A percentile compares a stretch with the other conserved stretches of the same genome.
Conservation (phyloP, 306 rosid species). For the Fragaria ananassa region DNA sequence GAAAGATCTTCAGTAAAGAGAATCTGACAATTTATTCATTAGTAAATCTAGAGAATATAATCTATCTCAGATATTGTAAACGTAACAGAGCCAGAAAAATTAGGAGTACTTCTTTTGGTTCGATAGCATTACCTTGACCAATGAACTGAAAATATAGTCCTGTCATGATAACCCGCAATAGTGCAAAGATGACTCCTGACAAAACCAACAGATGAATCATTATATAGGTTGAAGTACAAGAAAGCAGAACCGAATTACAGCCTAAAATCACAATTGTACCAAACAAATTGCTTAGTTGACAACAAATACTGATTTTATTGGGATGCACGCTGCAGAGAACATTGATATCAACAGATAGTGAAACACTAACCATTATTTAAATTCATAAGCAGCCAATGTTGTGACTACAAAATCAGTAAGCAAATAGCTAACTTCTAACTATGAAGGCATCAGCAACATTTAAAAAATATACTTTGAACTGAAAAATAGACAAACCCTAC, state of each 20-base stretch:
- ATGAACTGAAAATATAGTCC: constrained; percentile 93
- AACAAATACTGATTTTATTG: not conserved
- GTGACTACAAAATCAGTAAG: not conserved
- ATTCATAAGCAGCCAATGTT: not conserved
- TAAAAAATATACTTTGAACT: not conserved
- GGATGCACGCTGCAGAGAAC: not conserved
- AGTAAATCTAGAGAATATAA: constrained; percentile 1
- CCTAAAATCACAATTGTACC: not conserved
- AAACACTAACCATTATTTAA: not conserved
- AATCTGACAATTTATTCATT: not conserved
- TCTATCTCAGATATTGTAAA: constrained; percentile 5
- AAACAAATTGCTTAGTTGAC: not conserved
- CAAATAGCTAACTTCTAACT: not conserved
- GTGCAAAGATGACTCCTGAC: constrained; percentile 88
- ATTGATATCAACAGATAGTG: not conserved
- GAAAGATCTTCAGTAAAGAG: not conserved
- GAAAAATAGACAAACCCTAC: not conserved
- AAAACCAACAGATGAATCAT: constrained; percentile 32
- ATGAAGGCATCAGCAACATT: not conserved
- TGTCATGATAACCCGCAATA: constrained; percentile 88
- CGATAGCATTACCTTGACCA: constrained; percentile 88
- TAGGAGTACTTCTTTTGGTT: constrained; percentile 2
- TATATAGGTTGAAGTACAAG: constrained; percentile 2
- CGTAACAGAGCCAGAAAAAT: not conserved
- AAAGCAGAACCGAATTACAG: constrained; percentile 6